These are phyloP conservation scores for Botrytis squamosa DNA, from an alignment of 2,329 filamentous ascomycete genomes.

Conservation along the genomic window DNA sequence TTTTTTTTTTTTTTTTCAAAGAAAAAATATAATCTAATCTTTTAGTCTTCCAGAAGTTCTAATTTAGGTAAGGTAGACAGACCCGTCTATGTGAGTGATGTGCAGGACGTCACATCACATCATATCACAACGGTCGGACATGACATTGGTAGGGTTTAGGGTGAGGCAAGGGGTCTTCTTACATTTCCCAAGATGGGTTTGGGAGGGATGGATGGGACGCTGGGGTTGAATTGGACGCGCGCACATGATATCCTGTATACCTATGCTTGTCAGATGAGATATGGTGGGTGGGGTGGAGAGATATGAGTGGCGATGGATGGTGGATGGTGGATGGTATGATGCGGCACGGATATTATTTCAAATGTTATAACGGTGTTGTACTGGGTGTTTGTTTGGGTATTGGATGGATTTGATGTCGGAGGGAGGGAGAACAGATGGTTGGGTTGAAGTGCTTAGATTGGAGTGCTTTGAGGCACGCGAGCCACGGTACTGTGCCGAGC, in stretches of 20 bases:
- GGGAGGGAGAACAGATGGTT: background rate
- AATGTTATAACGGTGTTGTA: background rate
- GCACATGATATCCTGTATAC: background rate
- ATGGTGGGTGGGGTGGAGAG: background rate
- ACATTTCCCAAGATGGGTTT: background rate
- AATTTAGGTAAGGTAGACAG: background rate
- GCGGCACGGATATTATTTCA: conserved; percentile 8
- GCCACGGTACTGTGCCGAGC: background rate
- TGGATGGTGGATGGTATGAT: background rate
- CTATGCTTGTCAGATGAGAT: conserved; percentile 3
- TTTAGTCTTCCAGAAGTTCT: background rate
- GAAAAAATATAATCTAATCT: background rate
- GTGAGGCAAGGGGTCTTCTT: background rate
- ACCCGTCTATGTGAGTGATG: background rate
- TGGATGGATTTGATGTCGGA: background rate
- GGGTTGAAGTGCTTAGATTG: background rate
- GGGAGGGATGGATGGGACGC: background rate
- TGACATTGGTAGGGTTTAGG: conserved; percentile 16
- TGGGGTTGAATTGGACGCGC: background rate
- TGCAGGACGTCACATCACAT: background rate
- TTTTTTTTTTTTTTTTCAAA: background rate
- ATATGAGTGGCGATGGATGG: background rate
- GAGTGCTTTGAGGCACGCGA: background rate
- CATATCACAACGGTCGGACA: conserved; percentile 3
- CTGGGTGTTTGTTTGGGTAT: background rate